Evolutionary conservation across 306 rosid genomes (phyloP).

Genomic region (Inga oerstediana): DNA sequence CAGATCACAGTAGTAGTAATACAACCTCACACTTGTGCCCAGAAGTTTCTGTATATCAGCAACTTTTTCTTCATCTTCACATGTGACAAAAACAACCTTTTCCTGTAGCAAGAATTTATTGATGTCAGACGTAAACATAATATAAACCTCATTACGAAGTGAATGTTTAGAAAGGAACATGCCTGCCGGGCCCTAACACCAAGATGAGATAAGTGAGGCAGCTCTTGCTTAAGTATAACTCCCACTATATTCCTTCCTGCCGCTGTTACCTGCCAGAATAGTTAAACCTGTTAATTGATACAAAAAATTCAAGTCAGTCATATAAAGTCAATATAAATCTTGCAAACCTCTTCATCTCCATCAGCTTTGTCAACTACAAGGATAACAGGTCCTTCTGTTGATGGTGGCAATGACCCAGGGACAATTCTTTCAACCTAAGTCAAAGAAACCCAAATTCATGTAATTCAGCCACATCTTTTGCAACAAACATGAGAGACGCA

Average conservation of each 20-base stretch:
- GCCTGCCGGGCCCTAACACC: slow-evolving; percentile 98
- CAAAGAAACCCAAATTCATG: slow-evolving; percentile 35
- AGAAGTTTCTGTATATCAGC: slow-evolving; percentile 56
- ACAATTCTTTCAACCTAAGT: slow-evolving; percentile 86
- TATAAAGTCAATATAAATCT: slow-evolving; percentile 5
- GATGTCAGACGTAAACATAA: slow-evolving; percentile 26
- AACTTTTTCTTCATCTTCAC: slow-evolving; percentile 81
- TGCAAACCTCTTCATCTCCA: slow-evolving; percentile 96
- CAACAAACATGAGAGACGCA: not conserved
- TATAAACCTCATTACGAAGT: slow-evolving; percentile 15
- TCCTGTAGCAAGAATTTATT: slow-evolving; percentile 61
- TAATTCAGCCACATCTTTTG: slow-evolving; percentile 8
- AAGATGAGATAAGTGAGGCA: slow-evolving; percentile 99
- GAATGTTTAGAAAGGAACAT: slow-evolving; percentile 41
- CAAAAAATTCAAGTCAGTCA: slow-evolving; percentile 1
- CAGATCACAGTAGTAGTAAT: slow-evolving; percentile 28
- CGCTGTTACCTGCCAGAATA: slow-evolving; percentile 76
- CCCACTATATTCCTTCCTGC: slow-evolving; percentile 92
- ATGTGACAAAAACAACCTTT: slow-evolving; percentile 91
- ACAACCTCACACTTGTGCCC: slow-evolving; percentile 73
- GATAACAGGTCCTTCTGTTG: slow-evolving; percentile 72
- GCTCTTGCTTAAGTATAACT: slow-evolving; percentile 84
- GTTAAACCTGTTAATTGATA: slow-evolving; percentile 38
- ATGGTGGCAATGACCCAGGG: slow-evolving; percentile 80
- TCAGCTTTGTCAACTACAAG: slow-evolving; percentile 86